Conservation (phyloP, 495 filamentous ascomycete genomes). For the Opeltia flavorubescens region DNA sequence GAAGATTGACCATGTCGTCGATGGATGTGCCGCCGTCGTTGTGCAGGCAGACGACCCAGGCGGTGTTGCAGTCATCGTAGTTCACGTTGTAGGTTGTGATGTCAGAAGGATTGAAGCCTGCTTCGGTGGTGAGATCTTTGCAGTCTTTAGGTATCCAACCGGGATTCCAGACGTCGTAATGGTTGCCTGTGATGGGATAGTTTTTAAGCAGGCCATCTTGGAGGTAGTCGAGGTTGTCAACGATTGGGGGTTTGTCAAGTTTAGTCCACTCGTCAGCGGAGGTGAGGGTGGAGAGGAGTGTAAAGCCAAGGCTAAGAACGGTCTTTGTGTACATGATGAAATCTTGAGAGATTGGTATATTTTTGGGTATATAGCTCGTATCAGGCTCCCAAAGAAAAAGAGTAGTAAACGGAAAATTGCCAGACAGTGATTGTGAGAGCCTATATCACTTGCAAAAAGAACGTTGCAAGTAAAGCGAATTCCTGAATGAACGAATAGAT, state of each 20-base stretch:
- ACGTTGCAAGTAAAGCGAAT: neutral
- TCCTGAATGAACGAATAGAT: neutral
- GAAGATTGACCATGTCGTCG: conserved; percentile 14
- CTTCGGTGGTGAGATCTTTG: conserved; percentile 8
- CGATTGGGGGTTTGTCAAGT: conserved; percentile 6
- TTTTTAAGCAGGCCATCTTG: conserved; percentile 7
- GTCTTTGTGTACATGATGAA: neutral
- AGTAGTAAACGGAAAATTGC: neutral
- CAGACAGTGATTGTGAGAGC: neutral
- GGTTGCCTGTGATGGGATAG: conserved; percentile 1
- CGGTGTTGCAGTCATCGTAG: conserved; percentile 15
- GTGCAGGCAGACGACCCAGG: conserved; percentile 23
- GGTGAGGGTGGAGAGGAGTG: neutral
- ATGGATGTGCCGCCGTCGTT: conserved; percentile 9
- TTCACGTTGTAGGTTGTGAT: conserved; percentile 19
- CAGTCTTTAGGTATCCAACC: conserved; percentile 18
- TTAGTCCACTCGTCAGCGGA: neutral
- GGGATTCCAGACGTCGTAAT: conserved; percentile 6
- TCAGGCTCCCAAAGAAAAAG: neutral
- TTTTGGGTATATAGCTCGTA: too few relatives aligned
- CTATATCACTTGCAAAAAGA: neutral
- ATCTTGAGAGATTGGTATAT: too few relatives aligned
- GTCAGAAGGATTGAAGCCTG: conserved; percentile 11
- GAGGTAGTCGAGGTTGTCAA: conserved; percentile 8
- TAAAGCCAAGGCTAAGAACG: neutral